Percentiles rank a stretch among this genome's conserved stretches.
Conservation (phyloP, 1,284 basidiomycete genomes). For the Trametes polyzona region DNA sequence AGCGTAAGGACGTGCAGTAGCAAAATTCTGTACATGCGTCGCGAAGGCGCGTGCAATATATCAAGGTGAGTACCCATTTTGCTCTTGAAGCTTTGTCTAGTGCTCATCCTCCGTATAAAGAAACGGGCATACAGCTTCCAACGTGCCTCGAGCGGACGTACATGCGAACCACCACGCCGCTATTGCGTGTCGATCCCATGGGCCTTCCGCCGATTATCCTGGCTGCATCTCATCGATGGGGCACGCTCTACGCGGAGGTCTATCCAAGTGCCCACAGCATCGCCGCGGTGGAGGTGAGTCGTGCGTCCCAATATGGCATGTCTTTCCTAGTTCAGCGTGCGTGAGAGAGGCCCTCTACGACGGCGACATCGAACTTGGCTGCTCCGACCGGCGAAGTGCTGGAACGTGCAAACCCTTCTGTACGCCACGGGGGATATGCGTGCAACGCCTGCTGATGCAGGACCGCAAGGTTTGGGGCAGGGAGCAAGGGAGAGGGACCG, state of each 20-base stretch:
- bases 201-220: not conserved
- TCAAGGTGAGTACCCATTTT: too few relatives aligned
- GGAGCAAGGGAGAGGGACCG: too few relatives aligned
- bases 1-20: too few relatives aligned
- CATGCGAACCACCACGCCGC: not conserved
- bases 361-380: conserved; percentile 25
- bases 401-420: not conserved
- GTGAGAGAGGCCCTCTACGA: not conserved
- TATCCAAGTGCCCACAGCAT: too few relatives aligned
- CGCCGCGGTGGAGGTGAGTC: too few relatives aligned
- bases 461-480: too few relatives aligned
- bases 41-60: too few relatives aligned
- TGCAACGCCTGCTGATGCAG: too few relatives aligned
- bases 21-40: too few relatives aligned
- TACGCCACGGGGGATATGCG: not conserved
- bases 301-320: not conserved
- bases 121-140: not conserved
- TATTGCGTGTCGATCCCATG: not conserved
- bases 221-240: not conserved
- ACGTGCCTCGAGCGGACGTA: not conserved
- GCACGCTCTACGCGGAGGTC: not conserved
- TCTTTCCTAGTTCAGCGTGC: not conserved
- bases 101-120: too few relatives aligned
- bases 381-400: conserved; percentile 25
- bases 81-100: too few relatives aligned